Percentiles rank a stretch among this genome's conserved stretches.
Conservation (phyloP, 192 early-diverging fungal species). For the Coemansia guatemalensis region DNA sequence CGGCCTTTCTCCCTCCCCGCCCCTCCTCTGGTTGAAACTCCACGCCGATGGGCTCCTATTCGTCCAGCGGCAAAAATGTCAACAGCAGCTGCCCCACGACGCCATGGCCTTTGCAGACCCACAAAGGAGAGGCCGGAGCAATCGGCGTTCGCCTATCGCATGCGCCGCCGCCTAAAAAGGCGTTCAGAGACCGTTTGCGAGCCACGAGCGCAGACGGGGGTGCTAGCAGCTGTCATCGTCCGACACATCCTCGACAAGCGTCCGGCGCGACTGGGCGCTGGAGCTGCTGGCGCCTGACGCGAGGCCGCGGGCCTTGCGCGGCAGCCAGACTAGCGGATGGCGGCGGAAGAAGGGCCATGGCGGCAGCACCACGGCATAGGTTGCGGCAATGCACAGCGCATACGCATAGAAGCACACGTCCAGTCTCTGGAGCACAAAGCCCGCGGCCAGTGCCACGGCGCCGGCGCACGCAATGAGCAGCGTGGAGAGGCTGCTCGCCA, state of each 20-base stretch:
- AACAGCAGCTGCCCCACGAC: conserved; percentile 2
- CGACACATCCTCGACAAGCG: conserved; percentile 47
- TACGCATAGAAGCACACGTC: conserved; percentile 41
- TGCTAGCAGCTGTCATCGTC: conserved; percentile 27
- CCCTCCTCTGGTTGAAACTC: not conserved
- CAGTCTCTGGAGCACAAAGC: conserved; percentile 24
- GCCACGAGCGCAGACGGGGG: not conserved
- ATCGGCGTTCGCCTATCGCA: not conserved
- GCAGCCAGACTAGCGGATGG: conserved; percentile 33
- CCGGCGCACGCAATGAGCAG: conserved; percentile 23
- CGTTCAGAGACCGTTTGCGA: not conserved
- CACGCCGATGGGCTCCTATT: not conserved
- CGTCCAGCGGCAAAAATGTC: conserved; percentile 4
- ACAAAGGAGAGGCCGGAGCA: not conserved
- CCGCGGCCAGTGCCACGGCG: conserved; percentile 19
- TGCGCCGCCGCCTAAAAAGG: not conserved
- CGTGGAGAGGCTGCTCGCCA: conserved; percentile 33
- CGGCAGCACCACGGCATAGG: conserved; percentile 39
- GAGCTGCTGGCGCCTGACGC: conserved; percentile 19
- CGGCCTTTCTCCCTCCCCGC: not conserved
- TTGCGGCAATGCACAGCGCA: conserved; percentile 23
- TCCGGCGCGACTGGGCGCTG: conserved; percentile 22
- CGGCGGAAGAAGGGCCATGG: conserved; percentile 45
- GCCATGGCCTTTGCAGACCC: not conserved
- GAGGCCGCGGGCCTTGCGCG: conserved; percentile 13